Base-by-base conservation (phyloP, 805 yeast genomes). In the Metschnikowia lunata region DNA sequence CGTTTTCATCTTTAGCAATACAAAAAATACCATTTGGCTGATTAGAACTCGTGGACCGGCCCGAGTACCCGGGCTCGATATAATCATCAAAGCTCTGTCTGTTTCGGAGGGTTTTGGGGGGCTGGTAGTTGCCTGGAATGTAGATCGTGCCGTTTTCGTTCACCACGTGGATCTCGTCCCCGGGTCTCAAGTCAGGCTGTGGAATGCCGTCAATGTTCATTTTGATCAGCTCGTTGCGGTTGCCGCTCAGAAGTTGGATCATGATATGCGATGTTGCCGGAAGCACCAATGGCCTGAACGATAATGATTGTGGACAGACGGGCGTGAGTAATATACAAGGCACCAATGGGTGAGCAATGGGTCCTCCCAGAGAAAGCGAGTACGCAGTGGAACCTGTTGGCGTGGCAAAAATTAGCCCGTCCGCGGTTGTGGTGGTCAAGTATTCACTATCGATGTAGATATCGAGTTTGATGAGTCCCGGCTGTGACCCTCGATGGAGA, bases 381-480 rank as follows among this genome's bases (percentile, higher is more conserved):
- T 90, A 90, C 0, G 97, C 97, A 0, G 97, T 90, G 8, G 96
- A 87, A 0, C 98, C 98, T 0, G 97, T 90, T 13, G 98, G 98
- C 0, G 97, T 86, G 3, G 93, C 76, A 37, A 88, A 72, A 6
- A 82, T 79, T 8, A 90, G 75, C 32, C 98, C 98, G 63, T 91
- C 98, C 1, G 95, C 96, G 0, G 91, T 85, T 5, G 97, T 89
- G 42, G 90, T 79, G 7, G 98, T 91, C 42, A 91, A 67, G 57
- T 83, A 85, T 60, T 85, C 83, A 18, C 87, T 88, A 61, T 90
- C 93, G 26, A 90, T 83, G 51, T 74, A 80, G n/a, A 91, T 82
- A 52, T 90, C 97, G 47, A 91, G 69, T 41, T 85, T 80, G 2
- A 93, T 81, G 50, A 91, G 72, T 57, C 88, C 90, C 2, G 97